Percentiles rank a stretch among this genome's conserved stretches.
Conservation (phyloP, 306 rosid species). For the Cajanus cajan region DNA sequence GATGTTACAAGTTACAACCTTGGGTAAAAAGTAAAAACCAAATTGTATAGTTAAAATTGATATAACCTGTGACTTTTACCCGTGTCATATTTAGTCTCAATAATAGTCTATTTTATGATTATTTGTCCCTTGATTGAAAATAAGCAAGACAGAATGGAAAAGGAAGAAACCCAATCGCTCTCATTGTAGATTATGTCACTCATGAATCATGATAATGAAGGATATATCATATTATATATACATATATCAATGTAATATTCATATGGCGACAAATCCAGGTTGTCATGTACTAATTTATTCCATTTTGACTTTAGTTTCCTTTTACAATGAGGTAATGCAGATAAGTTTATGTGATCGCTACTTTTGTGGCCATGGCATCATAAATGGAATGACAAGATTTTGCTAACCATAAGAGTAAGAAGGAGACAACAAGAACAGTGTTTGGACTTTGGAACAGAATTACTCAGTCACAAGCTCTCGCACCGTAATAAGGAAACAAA, state of each 20-base stretch:
- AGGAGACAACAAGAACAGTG: too few relatives aligned
- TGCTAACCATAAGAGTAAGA: too few relatives aligned
- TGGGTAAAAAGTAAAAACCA: not conserved
- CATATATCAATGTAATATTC: not conserved
- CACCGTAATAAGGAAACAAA: too few relatives aligned
- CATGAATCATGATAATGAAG: too few relatives aligned
- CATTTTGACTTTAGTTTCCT: conserved; percentile 1
- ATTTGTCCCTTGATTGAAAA: conserved; percentile 6
- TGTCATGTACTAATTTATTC: conserved; percentile 19
- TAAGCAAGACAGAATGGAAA: not conserved
- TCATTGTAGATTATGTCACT: not conserved
- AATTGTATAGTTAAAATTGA: not conserved
- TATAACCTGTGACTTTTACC: not conserved
- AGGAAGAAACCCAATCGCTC: not conserved
- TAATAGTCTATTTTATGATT: not conserved
- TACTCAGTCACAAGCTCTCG: too few relatives aligned
- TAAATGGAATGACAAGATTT: not conserved
- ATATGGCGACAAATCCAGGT: conserved; percentile 5
- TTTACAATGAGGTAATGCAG: not conserved
- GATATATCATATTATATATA: too few relatives aligned
- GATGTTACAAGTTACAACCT: too few relatives aligned
- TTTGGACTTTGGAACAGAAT: too few relatives aligned
- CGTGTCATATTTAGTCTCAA: not conserved
- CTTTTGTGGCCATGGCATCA: conserved; percentile 24
- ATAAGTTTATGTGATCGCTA: conserved; percentile 21